Percentiles rank a stretch among this genome's conserved stretches.
Evolutionary conservation across 2,329 filamentous ascomycete species (phyloP).

Genomic region (Sclerotinia minor): DNA sequence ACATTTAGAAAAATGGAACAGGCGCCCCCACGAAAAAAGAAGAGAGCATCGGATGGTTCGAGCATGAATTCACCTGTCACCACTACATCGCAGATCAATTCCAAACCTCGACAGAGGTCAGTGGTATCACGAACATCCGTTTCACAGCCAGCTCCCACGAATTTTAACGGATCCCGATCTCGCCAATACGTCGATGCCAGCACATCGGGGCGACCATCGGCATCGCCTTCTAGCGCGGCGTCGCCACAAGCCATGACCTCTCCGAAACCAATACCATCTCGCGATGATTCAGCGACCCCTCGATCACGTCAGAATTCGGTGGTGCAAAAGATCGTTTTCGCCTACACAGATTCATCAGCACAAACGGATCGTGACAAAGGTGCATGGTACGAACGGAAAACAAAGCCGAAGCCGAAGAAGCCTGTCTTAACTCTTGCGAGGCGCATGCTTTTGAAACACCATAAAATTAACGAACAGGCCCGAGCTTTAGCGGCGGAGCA

Average conservation of each 20-base stretch:
- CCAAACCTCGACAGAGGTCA: slow-evolving; percentile 41
- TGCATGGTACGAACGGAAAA: slow-evolving; percentile 39
- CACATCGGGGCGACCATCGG: slow-evolving; percentile 39
- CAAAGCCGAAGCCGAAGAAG: slow-evolving; percentile 30
- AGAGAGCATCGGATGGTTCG: slow-evolving; percentile 57
- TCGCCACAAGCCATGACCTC: slow-evolving; percentile 37
- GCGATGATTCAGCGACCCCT: slow-evolving; percentile 26
- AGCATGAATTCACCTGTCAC: slow-evolving; percentile 33
- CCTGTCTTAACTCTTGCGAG: slow-evolving; percentile 38
- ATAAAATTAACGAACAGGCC: slow-evolving; percentile 31
- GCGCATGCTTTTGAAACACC: slow-evolving; percentile 39
- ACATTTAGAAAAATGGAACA: slow-evolving; percentile 62
- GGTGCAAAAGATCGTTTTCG: slow-evolving; percentile 27
- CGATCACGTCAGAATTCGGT: slow-evolving; percentile 35
- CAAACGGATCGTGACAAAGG: slow-evolving; percentile 41
- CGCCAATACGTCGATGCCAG: slow-evolving; percentile 40
- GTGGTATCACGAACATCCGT: slow-evolving; percentile 34
- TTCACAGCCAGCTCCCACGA: slow-evolving; percentile 32
- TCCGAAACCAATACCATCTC: slow-evolving; percentile 28
- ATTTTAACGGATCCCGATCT: slow-evolving; percentile 31
- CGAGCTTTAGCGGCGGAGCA: slow-evolving; percentile 27
- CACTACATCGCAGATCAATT: slow-evolving; percentile 30
- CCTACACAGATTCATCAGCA: slow-evolving; percentile 38
- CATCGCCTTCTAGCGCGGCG: slow-evolving; percentile 37
- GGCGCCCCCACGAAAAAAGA: slow-evolving; percentile 61